These are phyloP conservation scores for Diaporthe velutina DNA, from an alignment of 2,329 filamentous ascomycete genomes.

Conservation along the genomic window DNA sequence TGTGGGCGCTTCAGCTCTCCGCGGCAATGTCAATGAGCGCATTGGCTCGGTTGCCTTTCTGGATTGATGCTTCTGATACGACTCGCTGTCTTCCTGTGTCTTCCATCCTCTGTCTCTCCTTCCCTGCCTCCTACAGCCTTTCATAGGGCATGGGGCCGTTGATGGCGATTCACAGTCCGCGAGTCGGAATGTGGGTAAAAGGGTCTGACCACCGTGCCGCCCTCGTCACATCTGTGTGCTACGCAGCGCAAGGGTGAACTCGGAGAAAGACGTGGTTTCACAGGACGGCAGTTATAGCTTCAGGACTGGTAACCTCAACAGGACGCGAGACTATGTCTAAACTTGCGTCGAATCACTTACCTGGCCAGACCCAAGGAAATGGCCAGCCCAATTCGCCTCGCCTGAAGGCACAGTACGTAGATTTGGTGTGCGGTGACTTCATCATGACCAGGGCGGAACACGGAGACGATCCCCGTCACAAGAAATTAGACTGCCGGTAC, in stretches of 20 bases:
- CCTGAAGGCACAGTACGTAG: not conserved
- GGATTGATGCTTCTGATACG: not conserved
- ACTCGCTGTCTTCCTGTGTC: not conserved
- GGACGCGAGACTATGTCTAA: not conserved
- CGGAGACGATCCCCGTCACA: not conserved
- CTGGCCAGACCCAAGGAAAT: not conserved
- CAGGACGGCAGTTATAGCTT: not conserved
- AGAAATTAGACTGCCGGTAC: slow-evolving; percentile 5
- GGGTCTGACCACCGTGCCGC: slow-evolving; percentile 1
- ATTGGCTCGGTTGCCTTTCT: slow-evolving; percentile 9
- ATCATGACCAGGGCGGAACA: slow-evolving; percentile 1
- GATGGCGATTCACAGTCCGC: slow-evolving; percentile 7
- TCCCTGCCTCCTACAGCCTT: not conserved
- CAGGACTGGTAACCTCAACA: not conserved
- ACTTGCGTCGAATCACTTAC: not conserved
- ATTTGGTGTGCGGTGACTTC: not conserved
- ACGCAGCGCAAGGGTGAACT: slow-evolving; percentile 13
- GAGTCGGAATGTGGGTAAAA: slow-evolving; percentile 11
- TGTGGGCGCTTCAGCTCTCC: slow-evolving; percentile 13
- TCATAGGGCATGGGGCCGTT: not conserved
- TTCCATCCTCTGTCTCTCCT: not conserved
- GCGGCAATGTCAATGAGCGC: slow-evolving; percentile 10
- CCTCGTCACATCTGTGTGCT: slow-evolving; percentile 22
- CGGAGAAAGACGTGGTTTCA: slow-evolving; percentile 7
- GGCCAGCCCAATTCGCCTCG: not conserved